Base-by-base conservation (phyloP, 495 filamentous ascomycete species). In the Cryomyces antarcticus region DNA sequence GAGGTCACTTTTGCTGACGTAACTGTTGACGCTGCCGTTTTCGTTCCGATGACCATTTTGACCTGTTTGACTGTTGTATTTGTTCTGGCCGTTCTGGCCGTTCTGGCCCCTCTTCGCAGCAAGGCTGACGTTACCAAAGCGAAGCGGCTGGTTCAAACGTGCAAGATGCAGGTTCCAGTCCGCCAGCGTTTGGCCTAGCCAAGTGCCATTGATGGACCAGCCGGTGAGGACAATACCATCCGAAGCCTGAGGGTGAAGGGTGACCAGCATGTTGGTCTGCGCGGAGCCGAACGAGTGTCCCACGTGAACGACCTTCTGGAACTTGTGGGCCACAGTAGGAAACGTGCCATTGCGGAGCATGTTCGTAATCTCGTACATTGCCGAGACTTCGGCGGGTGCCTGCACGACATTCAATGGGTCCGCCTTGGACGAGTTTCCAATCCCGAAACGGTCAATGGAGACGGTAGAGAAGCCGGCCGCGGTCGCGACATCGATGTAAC, bases 171-270 rank as follows among this genome's bases (percentile, higher is more conserved):
- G 65, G 48, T 67, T 69, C 41, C 51, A 61, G 13, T 61, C 64
- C 9, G 64, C 57, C 0, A 47, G 44, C 40, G 66, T 66, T 11
- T 46, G 45, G 5, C 55, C 30, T 5, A 61, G 28, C 38, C 52
- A 70, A 10, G 45, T 48, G 4, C 43, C 30, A 41, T 64, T 65
- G 36, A 57, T 53, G 10, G 64, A 62, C 51, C 66, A 80, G 6
- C 75, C 75, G 5, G 71, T 75, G 17, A 80, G 60, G 31, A 75
- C 55, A 27, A 76, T 55, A 5, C 63, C 73, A 50, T 78, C 71
- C 1, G 67, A 68, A 46, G 67, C 56, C 35, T 55, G 49, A 2
- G 73, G 73, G 46, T 73, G 61, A 40, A 55, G 53, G 6, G 61
- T 57, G 5, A 62, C 57, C 27, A 78, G 52, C 31, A 53, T 50